Base-by-base conservation (phyloP, 176 grass and related monocot species). In the Bromus sterilis region DNA sequence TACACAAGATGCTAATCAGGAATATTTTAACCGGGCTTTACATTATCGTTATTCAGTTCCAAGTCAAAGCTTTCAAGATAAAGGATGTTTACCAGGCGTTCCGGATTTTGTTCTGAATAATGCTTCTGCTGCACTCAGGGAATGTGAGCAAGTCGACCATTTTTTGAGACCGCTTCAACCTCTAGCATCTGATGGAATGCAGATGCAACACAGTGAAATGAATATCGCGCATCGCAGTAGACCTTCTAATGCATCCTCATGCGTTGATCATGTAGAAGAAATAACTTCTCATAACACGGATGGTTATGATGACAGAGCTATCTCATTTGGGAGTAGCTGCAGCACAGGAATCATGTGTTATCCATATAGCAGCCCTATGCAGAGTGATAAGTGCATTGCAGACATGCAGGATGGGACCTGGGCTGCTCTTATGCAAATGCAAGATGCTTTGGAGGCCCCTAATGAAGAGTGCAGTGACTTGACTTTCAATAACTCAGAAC, bases 381-480 rank as follows among this genome's bases (percentile, higher is more conserved):
- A 86, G 72, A 89, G 83, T 24, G 85, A 82, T 85, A 56, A 58
- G 29, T 21, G 40, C 88, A 72, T 65, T 86, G 53, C 30, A 31
- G 73, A 78, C 29, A 86, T 30, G 16, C 42, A 26, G 35, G 78
- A 86, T 64, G 83, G 88, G 58, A 82, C 66, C 72, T 89, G 88
- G 88, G 75, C 84, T 86, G 83, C 88, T 46, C 78, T 89, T 74
- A 78, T 89, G 78, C 78, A 86, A 72, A 82, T 89, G 83, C 78
- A 86, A 78, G 35, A 89, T 37, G 83, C 78, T 78, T 73, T 89
- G 44, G 78, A 86, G 66, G 73, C 30, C 31, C 73, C 85, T 18
- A 82, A 78, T 74, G 88, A 89, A 66, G 88, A 89, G 57, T 82
- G 83, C 64, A 89, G 88, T 85, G 83, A 72, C 44, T 89, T 89